Base-by-base conservation (phyloP, 495 filamentous ascomycete species). In the Penicillium tannophilum region DNA sequence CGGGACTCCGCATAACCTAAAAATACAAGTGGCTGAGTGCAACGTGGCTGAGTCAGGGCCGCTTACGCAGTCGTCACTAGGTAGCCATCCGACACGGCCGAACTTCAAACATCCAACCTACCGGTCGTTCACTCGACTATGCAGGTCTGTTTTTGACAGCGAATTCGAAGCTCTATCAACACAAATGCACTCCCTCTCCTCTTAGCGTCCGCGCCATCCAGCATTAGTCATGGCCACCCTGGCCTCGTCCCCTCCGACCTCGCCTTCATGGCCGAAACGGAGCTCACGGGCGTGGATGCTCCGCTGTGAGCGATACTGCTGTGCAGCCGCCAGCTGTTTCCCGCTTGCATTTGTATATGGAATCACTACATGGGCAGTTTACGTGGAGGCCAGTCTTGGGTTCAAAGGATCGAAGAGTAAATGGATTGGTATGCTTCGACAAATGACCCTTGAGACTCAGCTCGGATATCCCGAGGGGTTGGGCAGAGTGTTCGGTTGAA, bases 341-440 rank as follows among this genome's bases (percentile, higher is more conserved):
- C 94, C 94, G 10, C 81, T 98, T 2, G 75, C 76, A 41, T 96
- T 98, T 72, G 90, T 98, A 56, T 97, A 97, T 66, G 83, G 89
- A 39, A 65, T 96, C 53, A 95, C 90, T 6, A 89, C 86, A 6
- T 98, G 94, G 94, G 92, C 92, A 2, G 84, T 89, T 35, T 98
- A 89, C 79, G 93, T 96, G 19, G 85, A 93, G 65, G 83, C 88
- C 36, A 87, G 81, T 58, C 88, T 96, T 41, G 88, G 91, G 33
- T 78, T 88, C 30, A 76, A 73, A 49, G 73, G 78, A 9, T 70
- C 78, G n/a, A 79, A 79, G 58, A 83, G 78, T 43, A 59, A 70
- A 17, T 89, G 87, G 86, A 86, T 88, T 65, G 89, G 90, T 96
- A 82, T 45, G 82, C 20, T 23, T 23, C 2, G 24, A 46, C 19